Evolutionary conservation across 2,329 filamentous ascomycete species (phyloP).

Genomic region (Phaeosphaeria sp.): DNA sequence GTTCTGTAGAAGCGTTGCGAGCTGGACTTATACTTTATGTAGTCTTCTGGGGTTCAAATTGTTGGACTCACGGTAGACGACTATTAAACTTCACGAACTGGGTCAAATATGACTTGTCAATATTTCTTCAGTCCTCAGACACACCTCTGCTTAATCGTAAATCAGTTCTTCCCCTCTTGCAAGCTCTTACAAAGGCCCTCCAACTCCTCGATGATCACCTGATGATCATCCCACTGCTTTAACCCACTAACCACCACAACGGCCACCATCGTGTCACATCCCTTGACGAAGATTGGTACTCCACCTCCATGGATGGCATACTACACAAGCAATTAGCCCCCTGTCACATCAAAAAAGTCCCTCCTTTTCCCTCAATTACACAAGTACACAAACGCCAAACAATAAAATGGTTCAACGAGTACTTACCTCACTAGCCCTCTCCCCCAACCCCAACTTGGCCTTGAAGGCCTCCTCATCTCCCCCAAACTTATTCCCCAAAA

Average conservation of each 20-base stretch:
- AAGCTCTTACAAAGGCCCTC: conserved; percentile 16
- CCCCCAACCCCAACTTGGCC: conserved; percentile 65
- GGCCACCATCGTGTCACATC: conserved; percentile 75
- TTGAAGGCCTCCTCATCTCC: conserved; percentile 70
- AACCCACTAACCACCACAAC: conserved; percentile 79
- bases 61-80: no score
- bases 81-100: no score
- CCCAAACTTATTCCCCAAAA: conserved; percentile 69
- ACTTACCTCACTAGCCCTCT: conserved; percentile 52
- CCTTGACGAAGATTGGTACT: conserved; percentile 71
- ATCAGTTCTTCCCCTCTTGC: conserved; percentile 7
- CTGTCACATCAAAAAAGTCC: background rate
- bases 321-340: conserved; percentile 1
- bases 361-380: no score
- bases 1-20: background rate
- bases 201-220: conserved; percentile 69
- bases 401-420: no score
- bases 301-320: conserved; percentile 83
- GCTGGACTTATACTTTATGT: background rate
- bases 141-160: background rate
- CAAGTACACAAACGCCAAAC: no score
- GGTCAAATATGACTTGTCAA: no score
- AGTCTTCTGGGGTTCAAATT: background rate
- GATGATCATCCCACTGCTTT: conserved; percentile 80
- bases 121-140: background rate